Conservation (phyloP, 371 early-diverging fungal species). For the Chytridiales sp. region DNA sequence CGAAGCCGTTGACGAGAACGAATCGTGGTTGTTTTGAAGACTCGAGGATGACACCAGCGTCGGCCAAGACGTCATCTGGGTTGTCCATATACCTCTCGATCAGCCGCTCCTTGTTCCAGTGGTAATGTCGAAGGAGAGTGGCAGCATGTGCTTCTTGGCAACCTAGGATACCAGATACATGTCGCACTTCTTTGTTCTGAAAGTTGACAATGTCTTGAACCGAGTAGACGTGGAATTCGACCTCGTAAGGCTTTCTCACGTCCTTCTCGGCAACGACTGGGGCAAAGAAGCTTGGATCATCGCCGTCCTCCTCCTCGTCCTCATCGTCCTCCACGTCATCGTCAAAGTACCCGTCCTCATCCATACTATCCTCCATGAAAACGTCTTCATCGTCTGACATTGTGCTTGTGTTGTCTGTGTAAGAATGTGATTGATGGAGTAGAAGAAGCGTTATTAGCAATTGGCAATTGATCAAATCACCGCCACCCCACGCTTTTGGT, state of each 20-base stretch:
- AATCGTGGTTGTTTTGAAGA: conserved; percentile 40
- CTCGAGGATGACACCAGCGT: conserved; percentile 67
- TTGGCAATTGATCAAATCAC: too few relatives aligned
- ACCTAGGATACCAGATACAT: conserved; percentile 67
- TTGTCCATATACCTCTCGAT: conserved; percentile 86
- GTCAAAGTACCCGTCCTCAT: conserved; percentile 21
- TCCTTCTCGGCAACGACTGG: conserved; percentile 41
- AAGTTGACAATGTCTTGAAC: conserved; percentile 48
- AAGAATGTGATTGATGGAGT: too few relatives aligned
- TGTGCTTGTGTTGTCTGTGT: too few relatives aligned
- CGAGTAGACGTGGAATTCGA: conserved; percentile 64
- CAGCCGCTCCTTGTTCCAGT: conserved; percentile 91
- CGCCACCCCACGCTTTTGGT: too few relatives aligned
- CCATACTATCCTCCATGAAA: conserved; percentile 14
- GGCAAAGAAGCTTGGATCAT: conserved; percentile 23
- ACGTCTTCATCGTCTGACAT: neutral
- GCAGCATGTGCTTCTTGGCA: conserved; percentile 60
- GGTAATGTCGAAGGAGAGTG: conserved; percentile 62
- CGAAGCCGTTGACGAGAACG: conserved; percentile 51
- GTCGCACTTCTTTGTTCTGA: conserved; percentile 54
- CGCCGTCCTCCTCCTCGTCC: conserved; percentile 46
- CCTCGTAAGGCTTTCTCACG: conserved; percentile 60
- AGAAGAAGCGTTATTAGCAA: too few relatives aligned
- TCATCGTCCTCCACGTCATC: conserved; percentile 48
- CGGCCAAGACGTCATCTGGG: conserved; percentile 59